These are phyloP conservation scores for Eutypella sp. DNA, from an alignment of 2,329 filamentous ascomycete species.

Conservation along the genomic window DNA sequence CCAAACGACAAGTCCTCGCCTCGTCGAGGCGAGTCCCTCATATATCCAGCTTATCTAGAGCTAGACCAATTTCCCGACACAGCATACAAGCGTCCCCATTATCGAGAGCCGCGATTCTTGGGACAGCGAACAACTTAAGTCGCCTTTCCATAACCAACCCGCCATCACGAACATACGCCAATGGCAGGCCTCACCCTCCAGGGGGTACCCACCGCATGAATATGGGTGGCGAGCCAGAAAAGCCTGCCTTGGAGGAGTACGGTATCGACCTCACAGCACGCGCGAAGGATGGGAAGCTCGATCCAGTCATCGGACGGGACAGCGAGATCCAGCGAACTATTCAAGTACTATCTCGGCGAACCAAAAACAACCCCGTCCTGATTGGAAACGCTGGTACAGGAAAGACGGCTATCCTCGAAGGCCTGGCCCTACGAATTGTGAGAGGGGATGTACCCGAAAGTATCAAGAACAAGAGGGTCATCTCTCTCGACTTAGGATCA, in stretches of 20 bases:
- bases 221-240: conserved; percentile 67
- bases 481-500: conserved; percentile 82
- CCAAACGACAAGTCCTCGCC: conserved; percentile 32
- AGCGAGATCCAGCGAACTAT: conserved; percentile 90
- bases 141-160: conserved; percentile 15
- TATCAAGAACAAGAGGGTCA: conserved; percentile 88
- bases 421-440: conserved; percentile 83
- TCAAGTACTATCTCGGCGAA: conserved; percentile 84
- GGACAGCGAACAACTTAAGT: conserved; percentile 9
- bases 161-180: conserved; percentile 52
- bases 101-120: conserved; percentile 19
- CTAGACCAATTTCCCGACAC: conserved; percentile 18
- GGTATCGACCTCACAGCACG: conserved; percentile 84
- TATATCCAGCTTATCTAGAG: conserved; percentile 15
- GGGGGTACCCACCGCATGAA: conserved; percentile 95
- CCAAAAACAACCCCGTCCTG: conserved; percentile 94
- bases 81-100: conserved; percentile 14
- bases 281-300: conserved; percentile 83
- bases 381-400: conserved; percentile 88
- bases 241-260: conserved; percentile 84
- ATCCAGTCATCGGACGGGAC: conserved; percentile 92
- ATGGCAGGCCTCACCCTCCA: conserved; percentile 76
- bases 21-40: conserved; percentile 29
- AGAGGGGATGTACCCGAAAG: conserved; percentile 91
- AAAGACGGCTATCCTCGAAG: conserved; percentile 91